Percentiles rank a stretch among this genome's conserved stretches.
phyloP scores from a whole-genome alignment of 2,329 filamentous ascomycete genomes.

The Penicillium palitans region DNA sequence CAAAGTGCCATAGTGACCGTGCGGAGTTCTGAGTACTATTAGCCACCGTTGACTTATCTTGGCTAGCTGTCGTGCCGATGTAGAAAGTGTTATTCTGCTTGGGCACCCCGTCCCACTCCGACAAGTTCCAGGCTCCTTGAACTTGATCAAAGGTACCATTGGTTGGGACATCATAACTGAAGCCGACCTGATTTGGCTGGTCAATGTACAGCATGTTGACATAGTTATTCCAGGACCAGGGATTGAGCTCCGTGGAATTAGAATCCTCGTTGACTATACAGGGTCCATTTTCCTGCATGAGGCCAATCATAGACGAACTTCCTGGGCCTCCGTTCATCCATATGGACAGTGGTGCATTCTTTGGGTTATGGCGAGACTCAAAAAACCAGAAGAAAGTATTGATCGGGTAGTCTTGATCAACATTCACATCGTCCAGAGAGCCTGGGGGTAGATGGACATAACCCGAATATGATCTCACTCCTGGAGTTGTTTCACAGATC shows the following conservation, averaged over 20 bases:
- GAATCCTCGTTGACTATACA: constrained; percentile 56
- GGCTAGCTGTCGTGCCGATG: constrained; percentile 54
- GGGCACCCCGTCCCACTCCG: constrained; percentile 33
- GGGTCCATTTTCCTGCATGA: constrained; percentile 54
- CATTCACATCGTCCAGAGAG: constrained; percentile 40
- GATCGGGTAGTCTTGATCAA: constrained; percentile 56
- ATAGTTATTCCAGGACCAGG: constrained; percentile 63
- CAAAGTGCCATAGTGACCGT: constrained; percentile 60
- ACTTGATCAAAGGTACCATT: constrained; percentile 43
- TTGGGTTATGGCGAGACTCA: constrained; percentile 55
- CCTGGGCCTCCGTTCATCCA: constrained; percentile 66
- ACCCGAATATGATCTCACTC: constrained; percentile 59
- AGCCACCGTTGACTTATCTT: constrained; percentile 46
- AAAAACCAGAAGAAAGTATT: constrained; percentile 69
- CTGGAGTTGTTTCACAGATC: constrained; percentile 59
- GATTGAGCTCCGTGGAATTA: constrained; percentile 55
- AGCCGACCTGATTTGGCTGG: constrained; percentile 61
- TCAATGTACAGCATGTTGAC: constrained; percentile 71
- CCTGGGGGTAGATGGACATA: constrained; percentile 59
- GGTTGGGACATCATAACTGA: constrained; percentile 53
- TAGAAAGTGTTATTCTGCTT: constrained; percentile 55
- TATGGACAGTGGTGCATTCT: constrained; percentile 58
- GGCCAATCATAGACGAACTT: constrained; percentile 57
- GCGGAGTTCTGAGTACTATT: constrained; percentile 56
- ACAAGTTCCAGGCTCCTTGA: constrained; percentile 26